Evolutionary conservation across 345 rosid genomes (phyloP).

Genomic region (Pseudoturritis turrita): DNA sequence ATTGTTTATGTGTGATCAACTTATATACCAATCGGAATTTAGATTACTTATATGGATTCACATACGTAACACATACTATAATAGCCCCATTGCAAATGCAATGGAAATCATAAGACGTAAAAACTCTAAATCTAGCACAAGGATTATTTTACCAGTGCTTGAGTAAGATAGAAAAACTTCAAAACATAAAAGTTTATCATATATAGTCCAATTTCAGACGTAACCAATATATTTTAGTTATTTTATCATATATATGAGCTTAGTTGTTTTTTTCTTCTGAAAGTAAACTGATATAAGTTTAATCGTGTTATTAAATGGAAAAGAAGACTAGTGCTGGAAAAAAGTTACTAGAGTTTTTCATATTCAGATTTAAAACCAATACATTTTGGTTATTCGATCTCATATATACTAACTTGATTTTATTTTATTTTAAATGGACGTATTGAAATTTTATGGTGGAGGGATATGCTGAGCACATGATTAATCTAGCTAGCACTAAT

Average conservation of each 20-base stretch:
- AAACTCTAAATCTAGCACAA: no score
- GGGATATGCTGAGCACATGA: background rate
- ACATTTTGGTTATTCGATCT: background rate
- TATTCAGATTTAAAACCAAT: no score
- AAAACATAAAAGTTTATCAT: no score
- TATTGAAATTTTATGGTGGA: background rate
- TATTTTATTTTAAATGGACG: background rate
- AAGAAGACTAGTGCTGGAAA: no score
- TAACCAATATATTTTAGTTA: no score
- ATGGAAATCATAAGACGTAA: background rate
- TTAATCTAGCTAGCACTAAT: background rate
- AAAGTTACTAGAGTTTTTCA: no score
- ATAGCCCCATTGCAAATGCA: background rate
- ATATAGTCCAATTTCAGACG: background rate
- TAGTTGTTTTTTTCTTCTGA: no score
- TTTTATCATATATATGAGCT: no score
- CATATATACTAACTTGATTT: background rate
- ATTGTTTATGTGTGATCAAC: background rate
- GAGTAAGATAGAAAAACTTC: no score
- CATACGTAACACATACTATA: background rate
- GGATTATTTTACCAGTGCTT: no score
- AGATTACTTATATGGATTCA: background rate
- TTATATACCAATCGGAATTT: background rate
- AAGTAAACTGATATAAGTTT: no score
- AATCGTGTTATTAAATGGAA: no score